phyloP scores from a whole-genome alignment of 1,284 basidiomycete genomes.

The Rhodofomes roseus region DNA sequence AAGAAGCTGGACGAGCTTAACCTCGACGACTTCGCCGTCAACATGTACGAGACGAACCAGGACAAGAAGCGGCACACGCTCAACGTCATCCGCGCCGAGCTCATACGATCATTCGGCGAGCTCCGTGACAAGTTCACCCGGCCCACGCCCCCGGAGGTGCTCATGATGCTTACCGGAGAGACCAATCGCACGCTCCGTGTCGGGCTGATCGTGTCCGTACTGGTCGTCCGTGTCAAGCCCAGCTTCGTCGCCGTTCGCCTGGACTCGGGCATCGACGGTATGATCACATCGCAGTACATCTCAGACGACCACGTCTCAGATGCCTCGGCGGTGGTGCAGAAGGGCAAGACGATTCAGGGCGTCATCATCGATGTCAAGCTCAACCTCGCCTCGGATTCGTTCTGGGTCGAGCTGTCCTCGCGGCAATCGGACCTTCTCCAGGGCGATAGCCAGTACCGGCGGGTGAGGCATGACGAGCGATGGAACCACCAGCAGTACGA shows the following conservation, averaged over 20 bases:
- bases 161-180: conserved; percentile 97
- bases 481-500: conserved; percentile 70
- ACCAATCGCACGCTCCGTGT: conserved; percentile 74
- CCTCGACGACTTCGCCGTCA: conserved; percentile 94
- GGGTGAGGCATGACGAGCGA: conserved; percentile 56
- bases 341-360: conserved; percentile 79
- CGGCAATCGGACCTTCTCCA: conserved; percentile 65
- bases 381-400: conserved; percentile 57
- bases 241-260: conserved; percentile 65
- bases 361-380: conserved; percentile 76
- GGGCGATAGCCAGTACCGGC: conserved; percentile 65
- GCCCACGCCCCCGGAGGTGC: conserved; percentile 76
- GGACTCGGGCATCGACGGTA: conserved; percentile 91
- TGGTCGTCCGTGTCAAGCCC: conserved; percentile 58
- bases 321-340: conserved; percentile 52
- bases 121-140: conserved; percentile 65
- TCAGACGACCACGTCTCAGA: conserved; percentile 43
- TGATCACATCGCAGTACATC: conserved; percentile 69
- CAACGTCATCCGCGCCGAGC: conserved; percentile 85
- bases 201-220: conserved; percentile 84
- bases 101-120: conserved; percentile 86
- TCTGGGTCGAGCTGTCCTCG: conserved; percentile 78
- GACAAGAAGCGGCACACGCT: conserved; percentile 88
- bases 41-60: conserved; percentile 79
- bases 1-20: conserved; percentile 90